Base-by-base conservation (phyloP, 495 filamentous ascomycete genomes). In the Annulohypoxylon stygium region DNA sequence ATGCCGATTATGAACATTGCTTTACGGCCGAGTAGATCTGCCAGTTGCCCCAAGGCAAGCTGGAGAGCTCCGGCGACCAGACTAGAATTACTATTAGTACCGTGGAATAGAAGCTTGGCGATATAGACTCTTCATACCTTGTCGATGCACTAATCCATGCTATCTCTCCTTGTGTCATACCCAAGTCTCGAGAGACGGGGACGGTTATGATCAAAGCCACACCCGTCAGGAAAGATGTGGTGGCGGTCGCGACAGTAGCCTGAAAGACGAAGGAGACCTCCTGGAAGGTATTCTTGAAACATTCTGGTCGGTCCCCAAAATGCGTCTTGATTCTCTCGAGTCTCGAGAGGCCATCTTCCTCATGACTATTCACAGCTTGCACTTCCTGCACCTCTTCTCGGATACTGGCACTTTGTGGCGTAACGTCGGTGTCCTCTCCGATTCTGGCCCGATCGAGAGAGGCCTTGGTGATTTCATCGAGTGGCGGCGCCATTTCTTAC, bases 81-180 rank as follows among this genome's bases (percentile, higher is more conserved):
- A 20, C 88, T 90, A 61, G 68, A 30, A 3, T n/a, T 5, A 55
- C 33, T 51, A 50, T 67, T 54, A 34, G 26, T 54, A 18, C 36
- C 20, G 20, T 16, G 36, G 36, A 14, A 34, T 60, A 43, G 20
- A 7, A 14, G 12, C 4, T 60, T 4, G 18, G 26, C 30, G 7
- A 30, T 25, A n/a, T 26, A 43, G 10, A 30, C 18, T 68, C 23
- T 55, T 83, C 87, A 25, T 81, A 91, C 85, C 87, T 82, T 33
- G 85, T 82, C 57, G 88, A 85, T n/a, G 88, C 89, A 62, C 83
- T 86, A n/a, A 92, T 90, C 91, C 91, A 93, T 9, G 89, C 91
- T 48, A 92, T 89, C 73, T 93, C 84, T 3, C 89, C 88, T 48
- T 86, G 88, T 6, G 87, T 88, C 91, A 93, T 92, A 14, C 87